Evolutionary conservation across 1,284 basidiomycete species (phyloP).

Genomic region (Bjerkandera adusta): DNA sequence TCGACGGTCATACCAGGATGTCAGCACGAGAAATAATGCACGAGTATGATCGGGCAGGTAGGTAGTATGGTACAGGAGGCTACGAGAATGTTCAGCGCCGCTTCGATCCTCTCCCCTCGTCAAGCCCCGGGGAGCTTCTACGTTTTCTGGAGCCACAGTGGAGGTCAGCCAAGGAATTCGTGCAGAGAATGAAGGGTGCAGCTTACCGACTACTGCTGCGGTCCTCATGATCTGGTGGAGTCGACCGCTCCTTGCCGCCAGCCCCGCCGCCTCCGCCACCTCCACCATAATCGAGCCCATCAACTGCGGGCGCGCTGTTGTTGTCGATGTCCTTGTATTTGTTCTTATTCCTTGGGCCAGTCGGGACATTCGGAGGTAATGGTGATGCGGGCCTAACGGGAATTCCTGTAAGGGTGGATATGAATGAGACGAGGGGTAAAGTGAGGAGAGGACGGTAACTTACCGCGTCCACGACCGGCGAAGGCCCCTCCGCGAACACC

Average conservation of each 20-base stretch:
- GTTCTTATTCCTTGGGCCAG: slow-evolving; percentile 81
- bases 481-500: slow-evolving; percentile 31
- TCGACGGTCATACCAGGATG: too few species aligned
- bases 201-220: slow-evolving; percentile 6
- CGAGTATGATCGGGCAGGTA: not conserved
- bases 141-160: slow-evolving; percentile 25
- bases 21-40: too few species aligned
- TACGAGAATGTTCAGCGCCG: slow-evolving; percentile 25
- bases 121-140: slow-evolving; percentile 29
- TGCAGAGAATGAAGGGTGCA: not conserved
- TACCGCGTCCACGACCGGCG: slow-evolving; percentile 37
- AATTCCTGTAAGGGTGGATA: slow-evolving; percentile 16
- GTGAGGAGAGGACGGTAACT: slow-evolving; percentile 17
- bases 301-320: slow-evolving; percentile 68
- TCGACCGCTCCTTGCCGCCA: slow-evolving; percentile 38
- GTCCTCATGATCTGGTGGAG: slow-evolving; percentile 21
- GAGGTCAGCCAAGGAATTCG: slow-evolving; percentile 1
- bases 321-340: slow-evolving; percentile 85
- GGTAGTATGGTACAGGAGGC: not conserved
- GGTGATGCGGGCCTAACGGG: slow-evolving; percentile 76
- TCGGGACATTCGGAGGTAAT: slow-evolving; percentile 78
- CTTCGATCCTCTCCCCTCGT: slow-evolving; percentile 32
- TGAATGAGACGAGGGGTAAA: not conserved
- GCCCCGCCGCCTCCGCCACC: slow-evolving; percentile 38
- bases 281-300: slow-evolving; percentile 83